Evolutionary conservation across 768 basidiomycete species (phyloP).

Genomic region (Dacryopinax primogenitus): DNA sequence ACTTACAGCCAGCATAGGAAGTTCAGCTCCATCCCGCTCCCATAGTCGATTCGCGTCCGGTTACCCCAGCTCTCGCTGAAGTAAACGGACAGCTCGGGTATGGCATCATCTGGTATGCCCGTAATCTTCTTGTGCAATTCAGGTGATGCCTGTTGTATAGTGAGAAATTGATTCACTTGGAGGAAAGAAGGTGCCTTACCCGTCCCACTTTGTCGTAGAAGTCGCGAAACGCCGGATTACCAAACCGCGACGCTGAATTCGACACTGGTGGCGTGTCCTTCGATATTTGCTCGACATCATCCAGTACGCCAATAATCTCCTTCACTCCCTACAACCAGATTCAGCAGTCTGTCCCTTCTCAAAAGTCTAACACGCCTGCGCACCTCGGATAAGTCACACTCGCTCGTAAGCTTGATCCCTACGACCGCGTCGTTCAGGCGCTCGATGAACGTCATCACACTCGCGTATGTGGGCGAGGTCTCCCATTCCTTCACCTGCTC

Average conservation of each 20-base stretch:
- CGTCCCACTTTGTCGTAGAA: constrained; percentile 75
- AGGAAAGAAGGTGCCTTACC: constrained; percentile 30
- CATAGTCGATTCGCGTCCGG: constrained; percentile 85
- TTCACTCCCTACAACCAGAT: constrained; percentile 40
- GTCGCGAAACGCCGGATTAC: constrained; percentile 88
- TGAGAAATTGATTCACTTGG: not conserved
- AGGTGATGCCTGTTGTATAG: constrained; percentile 35
- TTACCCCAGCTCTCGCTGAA: constrained; percentile 87
- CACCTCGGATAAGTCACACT: constrained; percentile 47
- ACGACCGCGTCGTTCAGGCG: constrained; percentile 61
- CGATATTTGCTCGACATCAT: constrained; percentile 52
- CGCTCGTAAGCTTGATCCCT: constrained; percentile 61
- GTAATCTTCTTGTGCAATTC: constrained; percentile 48
- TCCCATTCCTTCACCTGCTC: constrained; percentile 77
- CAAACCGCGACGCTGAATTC: constrained; percentile 83
- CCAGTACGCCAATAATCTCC: constrained; percentile 50
- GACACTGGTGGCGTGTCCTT: constrained; percentile 70
- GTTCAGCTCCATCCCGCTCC: constrained; percentile 99
- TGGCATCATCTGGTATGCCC: constrained; percentile 43
- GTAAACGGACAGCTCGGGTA: constrained; percentile 63
- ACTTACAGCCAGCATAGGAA: constrained; percentile 93
- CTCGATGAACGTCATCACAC: constrained; percentile 58
- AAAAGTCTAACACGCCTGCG: constrained; percentile 25
- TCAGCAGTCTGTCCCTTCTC: no score
- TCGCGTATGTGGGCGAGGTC: constrained; percentile 50